Evolutionary conservation across 2,329 filamentous ascomycete species (phyloP), one percentile per base, ranked within the genome.

Genomic region (Sporothrix inflata): DNA sequence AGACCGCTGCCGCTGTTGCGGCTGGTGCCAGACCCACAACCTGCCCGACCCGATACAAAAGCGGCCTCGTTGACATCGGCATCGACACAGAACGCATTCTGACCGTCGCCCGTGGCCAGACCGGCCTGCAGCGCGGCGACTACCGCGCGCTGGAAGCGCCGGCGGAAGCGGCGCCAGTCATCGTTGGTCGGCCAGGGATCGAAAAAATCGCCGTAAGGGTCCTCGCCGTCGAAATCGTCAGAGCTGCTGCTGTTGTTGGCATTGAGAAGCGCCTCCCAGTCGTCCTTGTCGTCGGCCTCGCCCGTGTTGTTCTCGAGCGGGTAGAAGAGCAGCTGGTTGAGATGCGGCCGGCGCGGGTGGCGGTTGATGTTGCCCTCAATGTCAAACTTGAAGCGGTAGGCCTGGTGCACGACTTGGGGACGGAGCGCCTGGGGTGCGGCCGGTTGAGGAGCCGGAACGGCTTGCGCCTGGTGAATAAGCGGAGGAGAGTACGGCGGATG

Each of bases 371-470:
- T 83, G 73, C 81, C 80, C 71, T 84, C 83, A 69, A 84, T 81
- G 76, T 85, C 83, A 74, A 84, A 84, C 74, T 83, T 83, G 78
- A 82, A 84, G 72, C 83, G 81, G 76, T 84, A 84, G 3, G 82
- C 80, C 73, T 84, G 82, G 76, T 83, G 83, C 16, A 84, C 78
- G n/a, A 82, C 77, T 70, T 83, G 81, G 45, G 82, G 80, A 24
- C 78, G 77, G 42, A 74, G 11, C 61, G 70, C 12, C 38, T 55
- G 66, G 34, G 51, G 67, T 69, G 79, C 67, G 61, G 75, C 66
- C 73, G 74, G 55, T 72, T 74, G 49, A 60, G 74, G 57, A 49
- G 69, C 71, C 66, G 30, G 53, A 21, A 45, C 60, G 68, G 67
- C 55, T 71, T 68, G 34, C 21, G 57, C 65, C 40, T 63, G 38